Conservation (phyloP, 768 basidiomycete species). For the Leccinum truebloodii region DNA sequence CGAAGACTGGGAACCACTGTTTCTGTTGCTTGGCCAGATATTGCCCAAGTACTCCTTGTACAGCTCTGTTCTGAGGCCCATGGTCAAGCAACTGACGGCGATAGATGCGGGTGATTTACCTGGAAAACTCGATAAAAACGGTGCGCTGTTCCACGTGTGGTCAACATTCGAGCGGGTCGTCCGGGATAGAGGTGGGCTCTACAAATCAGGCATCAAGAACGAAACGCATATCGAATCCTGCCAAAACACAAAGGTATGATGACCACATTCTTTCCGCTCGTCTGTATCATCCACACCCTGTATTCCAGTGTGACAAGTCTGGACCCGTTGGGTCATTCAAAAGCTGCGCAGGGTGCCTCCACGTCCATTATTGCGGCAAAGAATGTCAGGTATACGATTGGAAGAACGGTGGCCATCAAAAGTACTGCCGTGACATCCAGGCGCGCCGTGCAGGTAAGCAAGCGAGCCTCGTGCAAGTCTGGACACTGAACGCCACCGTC, state of each 20-base stretch:
- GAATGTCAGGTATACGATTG: conserved; percentile 34
- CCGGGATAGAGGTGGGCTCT: conserved; percentile 15
- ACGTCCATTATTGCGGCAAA: conserved; percentile 32
- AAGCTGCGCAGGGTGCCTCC: conserved; percentile 29
- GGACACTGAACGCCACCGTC: conserved; percentile 1
- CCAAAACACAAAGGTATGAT: conserved; percentile 27
- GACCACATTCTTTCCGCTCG: background rate
- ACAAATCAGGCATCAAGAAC: conserved; percentile 4
- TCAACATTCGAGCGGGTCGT: conserved; percentile 21
- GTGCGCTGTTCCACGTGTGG: conserved; percentile 24
- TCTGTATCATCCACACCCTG: background rate
- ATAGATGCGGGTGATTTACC: conserved; percentile 16
- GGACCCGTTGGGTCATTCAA: conserved; percentile 30
- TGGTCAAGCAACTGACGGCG: conserved; percentile 15
- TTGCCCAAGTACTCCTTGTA: conserved; percentile 32
- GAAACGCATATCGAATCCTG: conserved; percentile 25
- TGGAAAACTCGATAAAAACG: conserved; percentile 16
- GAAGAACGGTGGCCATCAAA: conserved; percentile 29
- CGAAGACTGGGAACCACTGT: conserved; percentile 33
- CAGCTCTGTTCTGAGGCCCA: conserved; percentile 18
- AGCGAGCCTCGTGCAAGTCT: background rate
- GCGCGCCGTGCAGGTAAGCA: conserved; percentile 26
- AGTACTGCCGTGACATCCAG: conserved; percentile 30
- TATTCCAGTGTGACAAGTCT: conserved; percentile 25
- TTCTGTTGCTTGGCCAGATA: conserved; percentile 24